Base-by-base conservation (phyloP, 345 rosid species). In the Rhizophora mangle region DNA sequence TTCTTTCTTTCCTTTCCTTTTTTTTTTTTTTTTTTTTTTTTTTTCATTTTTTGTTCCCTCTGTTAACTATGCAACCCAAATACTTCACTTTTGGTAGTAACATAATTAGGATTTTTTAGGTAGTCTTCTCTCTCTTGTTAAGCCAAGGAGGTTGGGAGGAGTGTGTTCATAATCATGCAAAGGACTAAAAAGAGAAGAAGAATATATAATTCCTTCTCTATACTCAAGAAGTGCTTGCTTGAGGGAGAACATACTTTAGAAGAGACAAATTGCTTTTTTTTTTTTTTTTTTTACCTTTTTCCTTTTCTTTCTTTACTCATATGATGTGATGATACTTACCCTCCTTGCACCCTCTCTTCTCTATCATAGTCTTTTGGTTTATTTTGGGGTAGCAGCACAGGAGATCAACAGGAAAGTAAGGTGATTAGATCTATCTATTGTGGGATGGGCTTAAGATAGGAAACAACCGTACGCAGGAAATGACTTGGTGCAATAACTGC, bases 401-500 rank as follows among this genome's bases (percentile, higher is more conserved):
- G 31, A 34, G 56, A 56, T 58, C n/a, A 73, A 62, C 31, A 55
- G 69, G 27, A 66, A 65, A 22, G 64, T 59, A 70, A 69, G 69
- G 16, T 43, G 49, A 43, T 43, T 15, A 68, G 67, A 75, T 65
- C 74, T 59, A 32, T 15, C 74, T 59, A 32, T 15, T 65, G 70
- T 81, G 75, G 63, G 62, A 80, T 84, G 83, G 80, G 83, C 68
- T 68, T 62, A 68, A 80, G 78, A 79, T 69, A 53, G 46, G 63
- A 22, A 36, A 65, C 62, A 72, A 54, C 43, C 19, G 63, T 31
- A 26, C 16, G 18, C 16, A 24, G 19, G 61, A 59, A 74, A 94
- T 94, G 97, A 89, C 97, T 79, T 89, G 98, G 98, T 88, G 98
- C 83, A 91, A 82, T 77, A 92, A 91, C 82, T 83, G 90, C 74